Percentiles rank a stretch among this genome's conserved stretches.
phyloP scores from a whole-genome alignment of 169 alveolate species.

The Plasmodium relictum region DNA sequence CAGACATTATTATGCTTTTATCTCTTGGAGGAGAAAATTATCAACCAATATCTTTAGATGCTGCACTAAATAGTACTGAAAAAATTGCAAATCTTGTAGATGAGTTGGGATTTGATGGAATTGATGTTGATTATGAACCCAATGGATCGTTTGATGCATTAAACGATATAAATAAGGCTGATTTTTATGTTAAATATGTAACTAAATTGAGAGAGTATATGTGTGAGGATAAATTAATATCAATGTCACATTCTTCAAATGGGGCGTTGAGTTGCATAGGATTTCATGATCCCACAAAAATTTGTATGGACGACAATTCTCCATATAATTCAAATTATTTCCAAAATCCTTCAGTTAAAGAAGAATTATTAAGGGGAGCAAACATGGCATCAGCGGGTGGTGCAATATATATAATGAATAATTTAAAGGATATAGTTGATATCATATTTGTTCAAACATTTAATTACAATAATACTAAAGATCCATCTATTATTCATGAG shows the following conservation, averaged over 20 bases:
- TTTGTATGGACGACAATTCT: constrained; percentile 9
- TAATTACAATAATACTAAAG: constrained; percentile 7
- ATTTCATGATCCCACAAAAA: constrained; percentile 14
- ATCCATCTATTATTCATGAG: constrained; percentile 4
- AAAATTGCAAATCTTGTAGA: constrained; percentile 17
- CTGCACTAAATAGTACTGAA: constrained; percentile 9
- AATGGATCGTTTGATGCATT: constrained; percentile 14
- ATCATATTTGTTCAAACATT: constrained; percentile 13
- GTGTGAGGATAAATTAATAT: constrained; percentile 22
- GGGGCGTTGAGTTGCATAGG: constrained; percentile 15
- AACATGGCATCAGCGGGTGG: constrained; percentile 22
- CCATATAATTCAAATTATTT: constrained; percentile 23
- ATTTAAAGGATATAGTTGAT: constrained; percentile 17
- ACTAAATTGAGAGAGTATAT: constrained; percentile 16
- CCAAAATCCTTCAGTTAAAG: constrained; percentile 1
- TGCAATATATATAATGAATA: constrained; percentile 18
- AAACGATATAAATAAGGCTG: not conserved
- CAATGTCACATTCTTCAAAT: constrained; percentile 13
- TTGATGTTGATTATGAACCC: constrained; percentile 13
- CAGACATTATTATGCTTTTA: constrained; percentile 22
- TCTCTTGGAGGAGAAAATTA: constrained; percentile 26
- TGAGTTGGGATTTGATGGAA: constrained; percentile 27
- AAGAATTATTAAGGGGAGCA: constrained; percentile 10
- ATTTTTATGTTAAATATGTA: constrained; percentile 11
- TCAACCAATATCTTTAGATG: constrained; percentile 6